Conservation (phyloP, 2,329 filamentous ascomycete species). For the Aspergillus versicolor region DNA sequence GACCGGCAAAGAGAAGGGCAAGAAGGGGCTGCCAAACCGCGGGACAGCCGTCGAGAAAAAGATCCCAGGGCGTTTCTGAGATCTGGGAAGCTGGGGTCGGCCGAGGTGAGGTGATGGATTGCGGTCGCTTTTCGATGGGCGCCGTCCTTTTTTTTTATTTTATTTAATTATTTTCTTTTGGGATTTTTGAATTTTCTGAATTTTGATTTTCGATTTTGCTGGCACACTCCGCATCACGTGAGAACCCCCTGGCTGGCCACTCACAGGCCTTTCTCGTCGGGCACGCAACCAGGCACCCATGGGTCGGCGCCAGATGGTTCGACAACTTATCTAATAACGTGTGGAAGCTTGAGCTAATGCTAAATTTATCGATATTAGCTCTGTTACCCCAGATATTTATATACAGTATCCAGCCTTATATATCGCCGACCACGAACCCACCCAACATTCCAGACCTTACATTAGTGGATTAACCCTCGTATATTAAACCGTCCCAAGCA, state of each 20-base stretch:
- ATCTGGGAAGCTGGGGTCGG: constrained; percentile 12
- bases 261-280: constrained; percentile 16
- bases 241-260: constrained; percentile 15
- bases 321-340: not conserved
- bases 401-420: not conserved
- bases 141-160: constrained; percentile 19
- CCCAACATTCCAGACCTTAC: not conserved
- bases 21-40: constrained; percentile 3
- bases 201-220: constrained; percentile 21
- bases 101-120: constrained; percentile 17
- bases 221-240: constrained; percentile 19
- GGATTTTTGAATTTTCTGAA: constrained; percentile 19
- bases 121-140: constrained; percentile 18
- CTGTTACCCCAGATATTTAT: not conserved
- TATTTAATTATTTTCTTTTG: constrained; percentile 18
- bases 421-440: not conserved
- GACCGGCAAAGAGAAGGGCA: constrained; percentile 13
- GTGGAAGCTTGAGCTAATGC: no score
- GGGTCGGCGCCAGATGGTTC: constrained; percentile 2
- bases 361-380: not conserved
- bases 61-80: constrained; percentile 6
- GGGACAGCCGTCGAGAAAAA: not conserved
- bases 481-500: not conserved
- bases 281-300: constrained; percentile 4
- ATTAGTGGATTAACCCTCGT: not conserved